Conservation (phyloP, 225 moss, liverwort and hornwort genomes). For the Sphagnum tenellum region DNA sequence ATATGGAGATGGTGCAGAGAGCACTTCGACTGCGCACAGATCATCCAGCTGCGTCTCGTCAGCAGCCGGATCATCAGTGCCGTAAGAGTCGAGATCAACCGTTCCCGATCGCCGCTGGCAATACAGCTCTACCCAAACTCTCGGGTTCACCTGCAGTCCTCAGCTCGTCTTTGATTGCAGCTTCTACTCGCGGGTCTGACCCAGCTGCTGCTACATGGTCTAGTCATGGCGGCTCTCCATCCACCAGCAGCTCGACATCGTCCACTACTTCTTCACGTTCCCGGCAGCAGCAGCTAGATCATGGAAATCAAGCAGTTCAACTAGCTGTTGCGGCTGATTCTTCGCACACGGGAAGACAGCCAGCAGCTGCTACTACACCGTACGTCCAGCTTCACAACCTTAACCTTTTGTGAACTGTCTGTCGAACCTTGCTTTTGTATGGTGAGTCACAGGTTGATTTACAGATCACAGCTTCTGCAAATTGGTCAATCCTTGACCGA, state of each 20-base stretch:
- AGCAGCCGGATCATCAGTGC: constrained; percentile 17
- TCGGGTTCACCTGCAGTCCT: background rate
- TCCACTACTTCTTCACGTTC: constrained; percentile 16
- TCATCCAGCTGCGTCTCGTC: constrained; percentile 16
- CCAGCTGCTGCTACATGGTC: too few relatives aligned
- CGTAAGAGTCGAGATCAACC: background rate
- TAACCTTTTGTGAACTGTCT: too few relatives aligned
- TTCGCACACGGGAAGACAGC: too few relatives aligned
- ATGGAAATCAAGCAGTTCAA: too few relatives aligned
- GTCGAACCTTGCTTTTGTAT: too few relatives aligned
- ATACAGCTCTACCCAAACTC: too few relatives aligned
- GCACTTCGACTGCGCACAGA: constrained; percentile 28
- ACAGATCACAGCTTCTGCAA: too few relatives aligned
- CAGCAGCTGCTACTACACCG: too few relatives aligned
- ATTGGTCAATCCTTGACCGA: too few relatives aligned
- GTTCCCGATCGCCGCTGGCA: background rate
- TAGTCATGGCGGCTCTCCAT: background rate
- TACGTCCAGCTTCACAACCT: too few relatives aligned
- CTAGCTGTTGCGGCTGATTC: too few relatives aligned
- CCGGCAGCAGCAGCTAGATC: background rate
- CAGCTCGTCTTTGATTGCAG: background rate
- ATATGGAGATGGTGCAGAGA: constrained; percentile 50
- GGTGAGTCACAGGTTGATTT: too few relatives aligned
- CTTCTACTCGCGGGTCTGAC: background rate
- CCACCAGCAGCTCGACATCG: constrained; percentile 12